These are phyloP conservation scores for Coriolopsis trogii DNA, from an alignment of 1,284 basidiomycete species.

Conservation along the genomic window DNA sequence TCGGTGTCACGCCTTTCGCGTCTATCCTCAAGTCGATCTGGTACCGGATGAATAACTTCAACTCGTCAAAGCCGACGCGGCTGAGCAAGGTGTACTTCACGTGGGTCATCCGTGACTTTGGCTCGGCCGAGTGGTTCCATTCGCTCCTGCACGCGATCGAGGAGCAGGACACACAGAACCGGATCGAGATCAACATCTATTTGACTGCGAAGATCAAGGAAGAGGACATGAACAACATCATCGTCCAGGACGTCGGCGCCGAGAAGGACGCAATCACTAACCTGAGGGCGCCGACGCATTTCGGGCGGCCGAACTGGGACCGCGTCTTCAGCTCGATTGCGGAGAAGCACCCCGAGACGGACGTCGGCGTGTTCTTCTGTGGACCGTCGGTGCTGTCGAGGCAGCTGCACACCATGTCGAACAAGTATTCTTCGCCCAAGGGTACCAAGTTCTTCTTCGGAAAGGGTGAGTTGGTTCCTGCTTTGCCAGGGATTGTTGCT, in stretches of 20 bases:
- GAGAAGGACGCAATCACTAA: conserved; percentile 87
- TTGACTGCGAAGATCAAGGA: conserved; percentile 87
- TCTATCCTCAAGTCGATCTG: conserved; percentile 93
- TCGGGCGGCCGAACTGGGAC: conserved; percentile 93
- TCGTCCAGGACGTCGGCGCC: conserved; percentile 86
- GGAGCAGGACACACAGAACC: conserved; percentile 81
- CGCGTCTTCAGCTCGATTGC: conserved; percentile 75
- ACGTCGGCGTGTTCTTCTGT: conserved; percentile 88
- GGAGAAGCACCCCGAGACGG: conserved; percentile 82
- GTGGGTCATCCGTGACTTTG: conserved; percentile 90
- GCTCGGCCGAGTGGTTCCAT: conserved; percentile 90
- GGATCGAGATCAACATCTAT: conserved; percentile 91
- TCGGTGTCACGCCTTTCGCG: conserved; percentile 92
- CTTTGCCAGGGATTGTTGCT: neutral
- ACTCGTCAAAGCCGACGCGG: conserved; percentile 70
- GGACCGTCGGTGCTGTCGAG: conserved; percentile 73
- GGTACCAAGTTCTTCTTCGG: conserved; percentile 89
- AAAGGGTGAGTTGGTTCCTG: conserved; percentile 53
- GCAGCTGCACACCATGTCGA: conserved; percentile 75
- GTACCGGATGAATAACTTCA: conserved; percentile 89
- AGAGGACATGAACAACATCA: conserved; percentile 89
- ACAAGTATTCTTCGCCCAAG: conserved; percentile 82
- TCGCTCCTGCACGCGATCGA: conserved; percentile 90
- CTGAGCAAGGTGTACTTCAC: conserved; percentile 86
- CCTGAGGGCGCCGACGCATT: conserved; percentile 89